Conservation (phyloP, 768 basidiomycete genomes). For the Pleurotus tuoliensis region DNA sequence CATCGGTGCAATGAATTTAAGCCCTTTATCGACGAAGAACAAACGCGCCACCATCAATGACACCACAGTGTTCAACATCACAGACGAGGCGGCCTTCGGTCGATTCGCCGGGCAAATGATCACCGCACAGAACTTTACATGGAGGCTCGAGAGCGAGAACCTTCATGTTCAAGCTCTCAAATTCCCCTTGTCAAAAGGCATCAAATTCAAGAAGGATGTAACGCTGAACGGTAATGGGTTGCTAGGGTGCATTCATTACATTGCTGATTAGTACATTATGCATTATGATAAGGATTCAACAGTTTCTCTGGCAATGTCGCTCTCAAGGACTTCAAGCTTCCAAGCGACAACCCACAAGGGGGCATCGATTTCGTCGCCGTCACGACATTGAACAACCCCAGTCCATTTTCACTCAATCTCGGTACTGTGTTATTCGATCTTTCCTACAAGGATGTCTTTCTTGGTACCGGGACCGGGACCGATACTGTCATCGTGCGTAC, state of each 20-base stretch:
- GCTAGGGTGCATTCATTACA: neutral
- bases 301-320: conserved; percentile 55
- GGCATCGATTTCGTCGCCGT: conserved; percentile 64
- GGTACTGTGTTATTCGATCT: conserved; percentile 66
- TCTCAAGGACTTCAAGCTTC: conserved; percentile 58
- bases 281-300: conserved; percentile 46
- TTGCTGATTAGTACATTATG: neutral
- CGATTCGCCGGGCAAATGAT: conserved; percentile 62
- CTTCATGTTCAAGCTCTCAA: conserved; percentile 62
- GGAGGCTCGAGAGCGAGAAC: conserved; percentile 54
- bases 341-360: conserved; percentile 60
- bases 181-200: conserved; percentile 62
- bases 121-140: conserved; percentile 63
- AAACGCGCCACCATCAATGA: conserved; percentile 64
- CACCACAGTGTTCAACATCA: conserved; percentile 53
- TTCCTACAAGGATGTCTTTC: conserved; percentile 48
- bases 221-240: conserved; percentile 47
- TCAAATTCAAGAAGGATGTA: conserved; percentile 60
- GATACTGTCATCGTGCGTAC: conserved; percentile 48
- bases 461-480: conserved; percentile 52
- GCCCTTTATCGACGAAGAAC: conserved; percentile 41
- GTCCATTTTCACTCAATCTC: conserved; percentile 66
- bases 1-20: conserved; percentile 53
- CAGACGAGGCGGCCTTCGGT: conserved; percentile 54
- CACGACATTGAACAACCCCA: conserved; percentile 53